These are phyloP conservation scores for Helichrysum umbraculigerum DNA, from an alignment of 129 eudicot genomes.

Conservation along the genomic window DNA sequence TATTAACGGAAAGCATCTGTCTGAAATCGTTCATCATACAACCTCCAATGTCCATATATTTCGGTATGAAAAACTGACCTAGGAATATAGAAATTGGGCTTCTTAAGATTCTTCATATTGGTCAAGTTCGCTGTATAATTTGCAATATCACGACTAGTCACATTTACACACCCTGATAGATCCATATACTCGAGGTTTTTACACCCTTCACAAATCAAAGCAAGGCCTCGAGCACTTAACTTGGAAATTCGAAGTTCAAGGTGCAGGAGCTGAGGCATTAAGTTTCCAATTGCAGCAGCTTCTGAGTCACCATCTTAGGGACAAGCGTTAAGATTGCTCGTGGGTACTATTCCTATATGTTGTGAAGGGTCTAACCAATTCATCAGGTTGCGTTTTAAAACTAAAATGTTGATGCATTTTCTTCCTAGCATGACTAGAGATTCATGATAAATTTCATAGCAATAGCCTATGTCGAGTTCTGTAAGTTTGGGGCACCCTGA, in stretches of 20 bases:
- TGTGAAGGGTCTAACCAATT: constrained; percentile 87
- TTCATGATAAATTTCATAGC: constrained; percentile 81
- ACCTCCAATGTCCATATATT: constrained; percentile 86
- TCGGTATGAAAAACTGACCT: constrained; percentile 70
- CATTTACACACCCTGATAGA: constrained; percentile 71
- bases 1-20: constrained; percentile 86
- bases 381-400: constrained; percentile 76
- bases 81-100: constrained; percentile 87
- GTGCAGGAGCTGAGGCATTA: constrained; percentile 65
- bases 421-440: constrained; percentile 60
- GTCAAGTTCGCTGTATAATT: constrained; percentile 49
- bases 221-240: constrained; percentile 65
- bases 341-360: constrained; percentile 68
- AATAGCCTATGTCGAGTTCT: constrained; percentile 89
- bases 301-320: constrained; percentile 95
- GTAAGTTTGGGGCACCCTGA: constrained; percentile 64
- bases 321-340: constrained; percentile 58
- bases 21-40: constrained; percentile 91
- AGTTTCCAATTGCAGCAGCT: constrained; percentile 73
- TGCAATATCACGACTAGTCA: constrained; percentile 78
- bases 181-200: constrained; percentile 65
- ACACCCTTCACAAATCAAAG: constrained; percentile 73
- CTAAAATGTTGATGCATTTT: constrained; percentile 50
- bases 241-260: constrained; percentile 83
- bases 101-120: constrained; percentile 71